phyloP scores from a whole-genome alignment of 345 rosid species.

The Luvunga scandens region DNA sequence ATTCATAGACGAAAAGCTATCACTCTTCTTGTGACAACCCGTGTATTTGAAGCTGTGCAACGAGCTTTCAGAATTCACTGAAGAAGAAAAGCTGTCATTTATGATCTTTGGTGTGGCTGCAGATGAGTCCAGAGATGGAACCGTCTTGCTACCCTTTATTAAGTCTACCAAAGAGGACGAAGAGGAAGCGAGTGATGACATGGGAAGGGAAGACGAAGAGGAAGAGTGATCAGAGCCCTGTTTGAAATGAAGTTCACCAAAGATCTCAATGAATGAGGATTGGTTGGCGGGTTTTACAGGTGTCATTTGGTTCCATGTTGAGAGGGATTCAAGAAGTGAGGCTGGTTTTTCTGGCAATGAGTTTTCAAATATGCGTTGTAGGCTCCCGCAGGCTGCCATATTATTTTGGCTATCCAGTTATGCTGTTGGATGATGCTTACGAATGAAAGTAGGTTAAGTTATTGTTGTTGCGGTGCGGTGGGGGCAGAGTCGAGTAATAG shows the following conservation, averaged over 20 bases:
- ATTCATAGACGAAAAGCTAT: slow-evolving; percentile 34
- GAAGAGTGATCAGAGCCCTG: slow-evolving; percentile 28
- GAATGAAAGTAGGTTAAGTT: slow-evolving; percentile 1
- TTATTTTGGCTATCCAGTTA: slow-evolving; percentile 17
- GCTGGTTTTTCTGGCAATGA: slow-evolving; percentile 46
- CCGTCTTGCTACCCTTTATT: slow-evolving; percentile 13
- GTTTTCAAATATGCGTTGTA: slow-evolving; percentile 65
- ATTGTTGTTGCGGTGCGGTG: not conserved
- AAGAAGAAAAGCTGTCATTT: not conserved
- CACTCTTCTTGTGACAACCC: slow-evolving; percentile 33
- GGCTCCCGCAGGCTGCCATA: slow-evolving; percentile 77
- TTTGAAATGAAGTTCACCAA: slow-evolving; percentile 72
- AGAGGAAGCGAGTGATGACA: slow-evolving; percentile 4
- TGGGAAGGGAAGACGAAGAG: slow-evolving; percentile 1
- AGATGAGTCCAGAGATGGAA: slow-evolving; percentile 5
- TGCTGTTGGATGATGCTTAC: not conserved
- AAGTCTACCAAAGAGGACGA: slow-evolving; percentile 25
- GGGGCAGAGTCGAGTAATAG: not conserved
- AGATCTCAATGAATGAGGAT: slow-evolving; percentile 62
- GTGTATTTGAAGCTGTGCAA: slow-evolving; percentile 7
- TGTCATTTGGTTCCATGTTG: slow-evolving; percentile 63
- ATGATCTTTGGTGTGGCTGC: slow-evolving; percentile 11
- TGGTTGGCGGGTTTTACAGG: slow-evolving; percentile 30
- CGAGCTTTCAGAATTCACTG: not conserved
- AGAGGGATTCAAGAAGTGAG: slow-evolving; percentile 51